Conservation (phyloP, 495 filamentous ascomycete species). For the Podospora appendiculata region DNA sequence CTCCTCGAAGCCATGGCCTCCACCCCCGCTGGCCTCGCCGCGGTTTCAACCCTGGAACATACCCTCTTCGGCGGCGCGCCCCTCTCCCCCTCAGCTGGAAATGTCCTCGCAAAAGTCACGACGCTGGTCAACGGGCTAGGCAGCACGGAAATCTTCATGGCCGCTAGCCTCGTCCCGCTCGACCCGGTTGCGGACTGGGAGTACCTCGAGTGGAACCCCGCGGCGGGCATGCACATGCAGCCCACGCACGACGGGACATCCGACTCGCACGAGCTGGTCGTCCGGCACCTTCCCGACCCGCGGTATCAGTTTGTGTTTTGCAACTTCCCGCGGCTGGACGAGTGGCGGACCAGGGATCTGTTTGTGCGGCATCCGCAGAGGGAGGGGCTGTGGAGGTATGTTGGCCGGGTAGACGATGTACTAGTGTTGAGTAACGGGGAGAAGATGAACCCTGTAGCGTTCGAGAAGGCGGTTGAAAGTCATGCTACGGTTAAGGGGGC, state of each 20-base stretch:
- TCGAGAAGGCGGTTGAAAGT: slow-evolving; percentile 32
- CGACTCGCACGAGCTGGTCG: slow-evolving; percentile 6
- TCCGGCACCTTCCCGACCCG: slow-evolving; percentile 7
- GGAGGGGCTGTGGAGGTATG: slow-evolving; percentile 35
- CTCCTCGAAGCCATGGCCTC: neutral
- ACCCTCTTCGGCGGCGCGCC: neutral
- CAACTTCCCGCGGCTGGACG: slow-evolving; percentile 34
- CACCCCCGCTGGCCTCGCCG: neutral
- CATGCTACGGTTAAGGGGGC: slow-evolving; percentile 32
- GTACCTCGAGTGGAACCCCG: slow-evolving; percentile 16
- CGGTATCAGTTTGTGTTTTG: slow-evolving; percentile 23
- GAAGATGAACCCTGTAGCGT: slow-evolving; percentile 44
- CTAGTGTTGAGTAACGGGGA: slow-evolving; percentile 50
- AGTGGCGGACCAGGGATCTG: slow-evolving; percentile 45
- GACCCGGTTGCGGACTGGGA: slow-evolving; percentile 11
- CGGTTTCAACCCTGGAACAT: neutral
- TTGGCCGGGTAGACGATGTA: slow-evolving; percentile 44
- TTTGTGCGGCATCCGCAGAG: slow-evolving; percentile 37
- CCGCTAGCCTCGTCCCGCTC: neutral
- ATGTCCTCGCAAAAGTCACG: slow-evolving; percentile 2
- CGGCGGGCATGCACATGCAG: slow-evolving; percentile 13
- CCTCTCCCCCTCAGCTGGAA: slow-evolving; percentile 1
- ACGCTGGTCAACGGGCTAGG: slow-evolving; percentile 13
- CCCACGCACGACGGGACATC: slow-evolving; percentile 4
- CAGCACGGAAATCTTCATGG: slow-evolving; percentile 10